These are phyloP conservation scores for Cryptococcus sp. DNA, from an alignment of 1,284 basidiomycete genomes.

Conservation along the genomic window DNA sequence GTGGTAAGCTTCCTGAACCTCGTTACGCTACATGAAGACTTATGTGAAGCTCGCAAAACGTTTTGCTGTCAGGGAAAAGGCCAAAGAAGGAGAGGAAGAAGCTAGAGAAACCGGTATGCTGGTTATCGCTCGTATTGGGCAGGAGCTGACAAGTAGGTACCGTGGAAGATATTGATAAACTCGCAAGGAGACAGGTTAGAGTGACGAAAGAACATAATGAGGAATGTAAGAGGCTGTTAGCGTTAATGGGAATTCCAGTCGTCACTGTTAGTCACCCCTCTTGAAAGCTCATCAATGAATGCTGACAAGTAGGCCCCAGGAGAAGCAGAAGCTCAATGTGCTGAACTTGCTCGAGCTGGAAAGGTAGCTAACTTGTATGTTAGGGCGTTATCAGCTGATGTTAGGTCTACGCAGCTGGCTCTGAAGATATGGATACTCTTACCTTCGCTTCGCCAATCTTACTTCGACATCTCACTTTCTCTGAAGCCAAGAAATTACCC, in stretches of 20 bases:
- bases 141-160: conserved; percentile 55
- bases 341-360: conserved; percentile 89
- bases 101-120: conserved; percentile 83
- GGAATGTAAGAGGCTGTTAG: conserved; percentile 82
- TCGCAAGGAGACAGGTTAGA: conserved; percentile 85
- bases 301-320: conserved; percentile 74
- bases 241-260: conserved; percentile 95
- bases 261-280: conserved; percentile 60
- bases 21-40: neutral
- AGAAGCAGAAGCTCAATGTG: conserved; percentile 98
- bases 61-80: conserved; percentile 84
- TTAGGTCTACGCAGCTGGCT: conserved; percentile 91
- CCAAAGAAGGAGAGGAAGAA: conserved; percentile 90
- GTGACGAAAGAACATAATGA: conserved; percentile 96
- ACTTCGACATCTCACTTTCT: conserved; percentile 93
- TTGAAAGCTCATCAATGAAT: neutral
- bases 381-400: neutral
- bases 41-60: conserved; percentile 75
- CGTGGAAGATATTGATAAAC: conserved; percentile 84
- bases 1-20: conserved; percentile 63
- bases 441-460: conserved; percentile 91
- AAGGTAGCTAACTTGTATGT: conserved; percentile 56
- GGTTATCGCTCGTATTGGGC: neutral
- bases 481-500: conserved; percentile 98
- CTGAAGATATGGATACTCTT: conserved; percentile 99